These are phyloP conservation scores for Trichoderma gamsii DNA, from an alignment of 495 filamentous ascomycete genomes.

Conservation along the genomic window DNA sequence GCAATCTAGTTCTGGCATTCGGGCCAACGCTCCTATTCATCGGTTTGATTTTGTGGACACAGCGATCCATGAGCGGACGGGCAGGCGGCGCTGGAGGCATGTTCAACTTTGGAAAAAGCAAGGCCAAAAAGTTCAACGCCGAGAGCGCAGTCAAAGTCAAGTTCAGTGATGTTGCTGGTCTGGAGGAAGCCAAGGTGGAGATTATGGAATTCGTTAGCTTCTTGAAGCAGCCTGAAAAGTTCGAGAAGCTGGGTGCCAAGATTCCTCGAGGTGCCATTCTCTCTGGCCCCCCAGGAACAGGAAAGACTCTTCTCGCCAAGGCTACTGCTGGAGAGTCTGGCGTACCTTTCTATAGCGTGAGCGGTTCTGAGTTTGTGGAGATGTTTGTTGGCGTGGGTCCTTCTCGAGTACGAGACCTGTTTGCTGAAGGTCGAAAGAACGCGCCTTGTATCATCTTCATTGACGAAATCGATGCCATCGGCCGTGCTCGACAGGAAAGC, in stretches of 20 bases:
- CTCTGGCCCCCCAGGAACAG: conserved; percentile 92
- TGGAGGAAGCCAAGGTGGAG: conserved; percentile 97
- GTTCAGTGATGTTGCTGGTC: conserved; percentile 93
- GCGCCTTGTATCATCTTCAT: conserved; percentile 99
- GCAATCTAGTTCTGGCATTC: conserved; percentile 63
- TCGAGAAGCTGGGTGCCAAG: conserved; percentile 91
- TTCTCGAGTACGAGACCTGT: conserved; percentile 89
- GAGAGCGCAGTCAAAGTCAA: conserved; percentile 93
- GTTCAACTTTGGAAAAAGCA: conserved; percentile 91
- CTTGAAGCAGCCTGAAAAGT: conserved; percentile 81
- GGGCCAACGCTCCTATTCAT: conserved; percentile 84
- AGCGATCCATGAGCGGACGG: conserved; percentile 50
- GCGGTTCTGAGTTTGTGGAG: conserved; percentile 97
- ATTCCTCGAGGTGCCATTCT: conserved; percentile 95
- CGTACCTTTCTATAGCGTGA: conserved; percentile 96
- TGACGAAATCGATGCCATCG: conserved; percentile 97
- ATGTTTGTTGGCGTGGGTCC: conserved; percentile 99
- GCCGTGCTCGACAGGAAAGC: conserved; percentile 72
- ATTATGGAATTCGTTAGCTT: conserved; percentile 99
- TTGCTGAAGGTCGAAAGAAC: conserved; percentile 89
- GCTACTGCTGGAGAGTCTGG: conserved; percentile 96
- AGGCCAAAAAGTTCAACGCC: conserved; percentile 94
- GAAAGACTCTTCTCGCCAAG: conserved; percentile 96
- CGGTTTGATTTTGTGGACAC: conserved; percentile 66
- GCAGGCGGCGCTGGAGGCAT: conserved; percentile 66